Evolutionary conservation across 192 early-diverging fungal species (phyloP), one percentile per base, ranked within the genome.

Genomic region (Coemansia sp.): DNA sequence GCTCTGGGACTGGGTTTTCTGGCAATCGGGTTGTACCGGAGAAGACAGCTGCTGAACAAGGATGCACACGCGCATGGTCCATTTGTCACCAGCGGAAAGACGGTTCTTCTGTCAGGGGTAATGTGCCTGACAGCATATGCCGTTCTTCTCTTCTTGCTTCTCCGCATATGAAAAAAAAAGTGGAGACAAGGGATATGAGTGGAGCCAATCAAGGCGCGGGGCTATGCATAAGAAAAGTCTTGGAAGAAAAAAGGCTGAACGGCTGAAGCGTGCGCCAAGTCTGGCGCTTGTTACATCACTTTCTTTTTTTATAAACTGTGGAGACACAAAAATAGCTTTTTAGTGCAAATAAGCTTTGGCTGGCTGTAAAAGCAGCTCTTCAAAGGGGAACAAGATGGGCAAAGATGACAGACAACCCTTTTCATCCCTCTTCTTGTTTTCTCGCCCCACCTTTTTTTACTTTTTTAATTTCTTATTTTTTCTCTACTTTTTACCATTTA

Each of bases 41-140:
- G 81, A 22, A 64, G 64, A 32, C 67, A 66, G 66, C 67, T 73
- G 17, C 63, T 78, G 41, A 68, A 60, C 63, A 52, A 68, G 37
- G 75, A 74, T 43, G 55, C 61, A 17, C 72, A 77, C 66, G 75
- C 81, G 0, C 75, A 78, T 3, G 66, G 48, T 35, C 75, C 81
- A 3, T 77, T 83, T 72, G 65, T 70, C 41, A 78, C 81, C 38
- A 78, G 81, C 38, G 75, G 75, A 2, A 60, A 64, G 4, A 78
- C 75, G 0, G 75, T 78, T 35, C 57, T 77, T 51, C 43, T 83
- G 52, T 75, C 81, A 8, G 75, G 55, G 2, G 64, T 38, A 1
- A 82, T 82, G 74, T 83, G 81, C 61, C 15, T 77, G 45, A 56
- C 67, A 20, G 81, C 81, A 14, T 78, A 83, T 22, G 51, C 70